Evolutionary conservation across 2,329 filamentous ascomycete species (phyloP), one percentile per base, ranked within the genome.

Genomic region (Fusarium miscanthi): DNA sequence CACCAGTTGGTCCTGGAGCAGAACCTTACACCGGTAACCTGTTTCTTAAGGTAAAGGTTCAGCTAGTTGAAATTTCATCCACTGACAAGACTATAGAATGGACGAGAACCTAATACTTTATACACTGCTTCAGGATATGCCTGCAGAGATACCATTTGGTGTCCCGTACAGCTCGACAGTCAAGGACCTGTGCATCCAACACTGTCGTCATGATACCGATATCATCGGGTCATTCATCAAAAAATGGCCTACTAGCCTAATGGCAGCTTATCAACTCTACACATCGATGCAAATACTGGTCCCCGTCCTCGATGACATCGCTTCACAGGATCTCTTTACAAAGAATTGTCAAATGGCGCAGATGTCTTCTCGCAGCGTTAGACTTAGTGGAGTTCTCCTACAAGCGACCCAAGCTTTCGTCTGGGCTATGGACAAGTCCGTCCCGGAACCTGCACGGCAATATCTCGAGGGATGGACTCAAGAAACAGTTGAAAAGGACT

Each of bases 401-500:
- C 52, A 62, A 27, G 59, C 59, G 5, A 58, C 17, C 9, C 59
- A 59, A 21, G 52, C 53, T 1, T 62, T 46, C 25, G 35, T 37
- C n/a, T 62, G 53, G 59, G 59, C 27, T 1, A 59, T 48, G 13
- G 33, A 59, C 6, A 62, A 59, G 21, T 6, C 12, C 7, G 59
- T 59, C 2, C 59, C 59, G 11, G 35, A 41, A 21, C 5, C 59
- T 48, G 59, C 59, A 21, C 30, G 42, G 11, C 42, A 56, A 7
- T 40, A 59, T 59, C 41, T 59, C 3, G 35, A 48, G 19, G 41
- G 52, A 14, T 62, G 41, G 52, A 35, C 52, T 13, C 52, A 62
- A 48, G 52, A 62, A 31, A 17, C 35, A 5, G 42, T 46, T 16
- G 59, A 48, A 13, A 59, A 21, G 35, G 35, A 48, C 6, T 13